Conservation (phyloP, 164 flowering plant species). For the Echeveria elegans region DNA sequence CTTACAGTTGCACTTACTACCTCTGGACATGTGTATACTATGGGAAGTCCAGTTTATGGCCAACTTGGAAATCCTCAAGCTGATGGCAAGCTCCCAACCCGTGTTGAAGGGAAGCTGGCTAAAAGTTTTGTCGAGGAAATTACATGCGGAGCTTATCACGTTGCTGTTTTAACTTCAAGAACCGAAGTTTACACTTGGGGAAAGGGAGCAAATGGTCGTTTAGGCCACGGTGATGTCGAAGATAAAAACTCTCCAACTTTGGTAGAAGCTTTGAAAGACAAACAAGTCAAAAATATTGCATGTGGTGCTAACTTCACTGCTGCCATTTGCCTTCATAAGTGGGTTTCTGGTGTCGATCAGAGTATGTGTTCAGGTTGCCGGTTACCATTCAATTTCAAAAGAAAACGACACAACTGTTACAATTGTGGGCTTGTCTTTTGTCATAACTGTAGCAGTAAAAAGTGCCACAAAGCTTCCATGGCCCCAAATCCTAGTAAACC, state of each 20-base stretch:
- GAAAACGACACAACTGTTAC: slow-evolving; percentile 95
- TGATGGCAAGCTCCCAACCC: slow-evolving; percentile 83
- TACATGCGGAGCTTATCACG: slow-evolving; percentile 96
- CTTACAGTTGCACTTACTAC: slow-evolving; percentile 92
- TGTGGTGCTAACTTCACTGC: slow-evolving; percentile 94
- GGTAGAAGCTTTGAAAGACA: slow-evolving; percentile 88
- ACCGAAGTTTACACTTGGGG: slow-evolving; percentile 99
- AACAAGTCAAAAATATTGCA: slow-evolving; percentile 91
- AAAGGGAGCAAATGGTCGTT: slow-evolving; percentile 89
- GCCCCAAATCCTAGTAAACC: slow-evolving; percentile 94
- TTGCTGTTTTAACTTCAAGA: slow-evolving; percentile 86
- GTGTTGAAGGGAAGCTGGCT: slow-evolving; percentile 81
- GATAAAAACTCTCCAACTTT: slow-evolving; percentile 70
- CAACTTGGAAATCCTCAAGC: slow-evolving; percentile 91
- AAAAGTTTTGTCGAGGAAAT: slow-evolving; percentile 92
- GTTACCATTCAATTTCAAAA: slow-evolving; percentile 86
- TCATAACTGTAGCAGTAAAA: slow-evolving; percentile 96
- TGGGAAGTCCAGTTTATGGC: slow-evolving; percentile 95
- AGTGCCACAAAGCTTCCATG: slow-evolving; percentile 90
- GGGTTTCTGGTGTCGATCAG: slow-evolving; percentile 95
- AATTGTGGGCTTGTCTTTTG: slow-evolving; percentile 97
- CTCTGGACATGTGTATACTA: slow-evolving; percentile 85
- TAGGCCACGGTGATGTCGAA: slow-evolving; percentile 90
- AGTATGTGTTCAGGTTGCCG: slow-evolving; percentile 98
- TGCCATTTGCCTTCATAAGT: slow-evolving; percentile 89